phyloP scores from a whole-genome alignment of 2,329 filamentous ascomycete genomes.

The Diaporthe australafricana region DNA sequence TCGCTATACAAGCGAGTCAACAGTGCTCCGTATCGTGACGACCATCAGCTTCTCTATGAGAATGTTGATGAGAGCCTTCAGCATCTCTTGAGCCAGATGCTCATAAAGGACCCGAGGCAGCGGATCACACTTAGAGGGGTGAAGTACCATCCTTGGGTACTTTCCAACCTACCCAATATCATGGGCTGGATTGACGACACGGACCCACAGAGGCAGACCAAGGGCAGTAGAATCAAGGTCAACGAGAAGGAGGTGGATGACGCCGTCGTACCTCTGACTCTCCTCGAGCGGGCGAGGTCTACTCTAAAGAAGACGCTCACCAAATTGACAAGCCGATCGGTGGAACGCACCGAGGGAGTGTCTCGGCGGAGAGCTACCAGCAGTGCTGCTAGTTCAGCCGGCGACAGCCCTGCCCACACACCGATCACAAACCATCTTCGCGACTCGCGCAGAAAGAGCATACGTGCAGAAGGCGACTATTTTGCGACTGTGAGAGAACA shows the following conservation, averaged over 20 bases:
- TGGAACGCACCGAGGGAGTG: conserved; percentile 66
- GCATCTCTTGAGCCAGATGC: conserved; percentile 82
- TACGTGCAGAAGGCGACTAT: conserved; percentile 64
- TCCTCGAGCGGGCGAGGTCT: conserved; percentile 86
- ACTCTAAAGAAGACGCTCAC: conserved; percentile 76
- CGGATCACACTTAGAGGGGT: conserved; percentile 92
- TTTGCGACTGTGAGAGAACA: conserved; percentile 55
- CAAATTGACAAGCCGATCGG: conserved; percentile 69
- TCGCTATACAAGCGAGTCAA: conserved; percentile 69
- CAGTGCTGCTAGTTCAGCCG: conserved; percentile 73
- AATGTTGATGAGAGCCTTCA: conserved; percentile 83
- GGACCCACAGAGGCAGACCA: conserved; percentile 81
- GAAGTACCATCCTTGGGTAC: conserved; percentile 93
- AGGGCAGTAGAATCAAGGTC: conserved; percentile 90
- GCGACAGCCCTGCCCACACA: conserved; percentile 60
- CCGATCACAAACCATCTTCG: conserved; percentile 65
- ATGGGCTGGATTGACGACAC: conserved; percentile 92
- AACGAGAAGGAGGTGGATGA: conserved; percentile 90
- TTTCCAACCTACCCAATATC: conserved; percentile 80
- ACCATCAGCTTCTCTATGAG: conserved; percentile 86
- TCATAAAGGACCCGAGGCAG: conserved; percentile 89
- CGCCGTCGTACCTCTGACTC: conserved; percentile 89
- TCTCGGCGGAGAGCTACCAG: conserved; percentile 69
- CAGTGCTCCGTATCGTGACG: conserved; percentile 76
- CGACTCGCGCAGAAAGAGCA: conserved; percentile 64